Evolutionary conservation across 2,329 filamentous ascomycete species (phyloP).

Genomic region (Coniochaeta sp.): DNA sequence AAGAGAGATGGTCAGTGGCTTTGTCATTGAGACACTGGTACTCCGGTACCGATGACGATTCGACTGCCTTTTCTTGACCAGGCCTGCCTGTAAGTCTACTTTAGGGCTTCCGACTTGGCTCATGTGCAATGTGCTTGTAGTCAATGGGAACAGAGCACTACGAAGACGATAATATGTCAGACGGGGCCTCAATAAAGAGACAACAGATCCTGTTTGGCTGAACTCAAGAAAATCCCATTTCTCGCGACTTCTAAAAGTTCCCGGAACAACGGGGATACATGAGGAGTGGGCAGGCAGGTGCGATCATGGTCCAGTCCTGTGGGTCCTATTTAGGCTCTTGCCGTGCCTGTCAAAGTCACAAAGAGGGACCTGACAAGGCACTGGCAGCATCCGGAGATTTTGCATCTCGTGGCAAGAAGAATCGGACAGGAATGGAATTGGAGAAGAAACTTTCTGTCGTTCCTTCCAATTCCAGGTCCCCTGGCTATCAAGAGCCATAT

Average conservation of each 20-base stretch:
- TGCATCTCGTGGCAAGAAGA: not conserved
- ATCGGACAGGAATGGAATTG: not conserved
- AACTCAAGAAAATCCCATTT: not conserved
- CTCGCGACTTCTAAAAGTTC: no score
- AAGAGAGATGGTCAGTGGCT: no score
- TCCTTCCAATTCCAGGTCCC: not conserved
- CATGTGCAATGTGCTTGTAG: no score
- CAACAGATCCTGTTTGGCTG: no score
- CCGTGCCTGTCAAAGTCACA: not conserved
- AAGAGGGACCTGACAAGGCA: not conserved
- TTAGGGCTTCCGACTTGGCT: no score
- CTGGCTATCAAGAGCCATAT: not conserved
- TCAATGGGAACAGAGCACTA: no score
- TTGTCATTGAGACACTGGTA: no score
- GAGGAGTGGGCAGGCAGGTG: not conserved
- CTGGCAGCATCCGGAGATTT: not conserved
- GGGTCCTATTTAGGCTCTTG: conserved; percentile 2
- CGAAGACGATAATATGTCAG: not conserved
- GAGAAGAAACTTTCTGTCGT: not conserved
- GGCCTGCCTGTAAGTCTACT: no score
- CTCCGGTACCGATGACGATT: no score
- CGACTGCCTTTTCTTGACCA: no score
- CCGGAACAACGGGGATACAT: no score
- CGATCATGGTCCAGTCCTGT: not conserved
- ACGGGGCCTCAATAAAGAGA: no score